Evolutionary conservation across 805 yeast species (phyloP), one percentile per base, ranked within the genome.

Genomic region (Citeromyces matritensis): DNA sequence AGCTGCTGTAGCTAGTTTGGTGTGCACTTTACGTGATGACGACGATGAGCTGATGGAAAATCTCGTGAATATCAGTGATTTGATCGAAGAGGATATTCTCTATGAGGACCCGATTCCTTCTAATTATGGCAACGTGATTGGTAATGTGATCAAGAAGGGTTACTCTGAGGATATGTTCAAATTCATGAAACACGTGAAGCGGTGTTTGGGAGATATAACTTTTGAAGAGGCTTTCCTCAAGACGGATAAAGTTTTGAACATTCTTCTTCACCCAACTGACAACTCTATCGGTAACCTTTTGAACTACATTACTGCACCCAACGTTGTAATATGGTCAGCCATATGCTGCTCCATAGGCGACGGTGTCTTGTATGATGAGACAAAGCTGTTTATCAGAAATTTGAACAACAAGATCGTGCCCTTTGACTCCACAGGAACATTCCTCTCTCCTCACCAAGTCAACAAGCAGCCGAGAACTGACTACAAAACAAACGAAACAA

Each of bases 251-350:
- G 73, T 83, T 1, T 60, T 88, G 32, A 91, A 88, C 49, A 74
- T 91, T 29, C 77, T 85, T 2, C 78, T 88, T 2, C 84, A 84
- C 51, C 93, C 95, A 2, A 72, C 80, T 0, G 73, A 73, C 40
- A 66, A 65, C 23, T 63, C 76, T 3, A 64, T 80, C 6, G 91
- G 94, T 1, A 64, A 75, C 1, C 58, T 86, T 30, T 56, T 86
- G 39, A 91, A 91, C 53, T 85, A 88, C 49, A 74, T 91, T 21
- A 84, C 96, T 1, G 75, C 96, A 0, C 98, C 98, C 1, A 86
- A 88, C 50, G 86, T 85, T 8, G 66, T 86, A 6, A 78, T 88
- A 9, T 67, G 91, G 68, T 80, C 94, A 9, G 98, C 97, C 0
- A 79, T 88, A 9, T 69, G 74, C 42, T 95, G 96, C 14, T 76